Percentiles rank a stretch among this genome's conserved stretches.
Evolutionary conservation across 2,329 filamentous ascomycete genomes (phyloP).

Genomic region (Lecanicillium sp.): DNA sequence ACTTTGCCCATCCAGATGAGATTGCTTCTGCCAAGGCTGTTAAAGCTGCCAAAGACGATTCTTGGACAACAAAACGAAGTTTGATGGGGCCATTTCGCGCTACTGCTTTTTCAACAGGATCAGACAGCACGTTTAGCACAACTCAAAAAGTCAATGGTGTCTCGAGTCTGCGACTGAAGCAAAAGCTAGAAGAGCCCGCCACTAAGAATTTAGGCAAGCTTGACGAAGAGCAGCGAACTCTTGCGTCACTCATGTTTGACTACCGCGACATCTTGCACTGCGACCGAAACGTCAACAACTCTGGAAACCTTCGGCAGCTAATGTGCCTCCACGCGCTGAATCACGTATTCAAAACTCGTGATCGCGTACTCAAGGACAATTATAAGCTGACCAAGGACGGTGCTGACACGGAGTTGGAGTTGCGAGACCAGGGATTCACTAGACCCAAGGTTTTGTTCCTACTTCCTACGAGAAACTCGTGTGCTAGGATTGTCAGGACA

Average conservation of each 20-base stretch:
- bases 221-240: slow-evolving; percentile 49
- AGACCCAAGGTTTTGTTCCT: slow-evolving; percentile 88
- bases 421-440: slow-evolving; percentile 91
- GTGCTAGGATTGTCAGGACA: slow-evolving; percentile 66
- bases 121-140: slow-evolving; percentile 23
- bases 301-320: slow-evolving; percentile 60
- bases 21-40: slow-evolving; percentile 47
- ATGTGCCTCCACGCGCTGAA: slow-evolving; percentile 80
- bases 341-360: slow-evolving; percentile 87
- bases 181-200: slow-evolving; percentile 52
- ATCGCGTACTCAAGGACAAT: slow-evolving; percentile 89
- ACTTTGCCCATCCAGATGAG: slow-evolving; percentile 65
- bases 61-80: slow-evolving; percentile 43
- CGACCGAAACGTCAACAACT: slow-evolving; percentile 60
- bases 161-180: slow-evolving; percentile 53
- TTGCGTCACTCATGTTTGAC: slow-evolving; percentile 68
- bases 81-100: slow-evolving; percentile 38
- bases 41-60: slow-evolving; percentile 36
- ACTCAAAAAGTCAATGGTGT: slow-evolving; percentile 20
- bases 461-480: slow-evolving; percentile 80
- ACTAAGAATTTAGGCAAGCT: slow-evolving; percentile 48
- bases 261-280: slow-evolving; percentile 78
- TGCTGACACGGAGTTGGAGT: slow-evolving; percentile 57
- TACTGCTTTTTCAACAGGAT: slow-evolving; percentile 37
- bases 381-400: slow-evolving; percentile 63